A percentile compares a stretch with the other conserved stretches of the same genome.
Evolutionary conservation across 1,284 basidiomycete genomes (phyloP).

Genomic region (Athelia sp.): DNA sequence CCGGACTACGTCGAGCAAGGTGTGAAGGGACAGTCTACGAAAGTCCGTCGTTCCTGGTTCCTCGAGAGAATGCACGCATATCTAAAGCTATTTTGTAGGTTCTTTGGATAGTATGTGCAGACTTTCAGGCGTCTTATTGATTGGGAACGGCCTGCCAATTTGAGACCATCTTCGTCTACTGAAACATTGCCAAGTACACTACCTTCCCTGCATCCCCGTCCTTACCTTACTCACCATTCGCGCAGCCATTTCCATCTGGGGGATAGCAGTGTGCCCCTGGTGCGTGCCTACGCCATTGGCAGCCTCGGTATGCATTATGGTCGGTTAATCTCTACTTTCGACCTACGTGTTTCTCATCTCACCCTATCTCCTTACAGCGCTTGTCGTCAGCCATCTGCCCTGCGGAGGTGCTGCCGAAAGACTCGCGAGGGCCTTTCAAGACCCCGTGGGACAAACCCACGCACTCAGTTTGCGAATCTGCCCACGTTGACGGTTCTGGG

Average conservation of each 20-base stretch:
- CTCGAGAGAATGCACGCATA: constrained; percentile 15
- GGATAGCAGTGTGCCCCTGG: constrained; percentile 76
- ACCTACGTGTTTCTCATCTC: constrained; percentile 21
- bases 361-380: constrained; percentile 39
- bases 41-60: constrained; percentile 35
- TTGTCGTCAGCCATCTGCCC: constrained; percentile 77
- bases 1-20: constrained; percentile 59
- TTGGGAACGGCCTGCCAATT: constrained; percentile 45
- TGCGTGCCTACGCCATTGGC: constrained; percentile 79
- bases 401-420: constrained; percentile 70
- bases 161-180: constrained; percentile 60
- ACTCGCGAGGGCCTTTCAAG: constrained; percentile 43
- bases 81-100: not conserved
- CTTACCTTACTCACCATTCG: constrained; percentile 4
- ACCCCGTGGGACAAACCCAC: constrained; percentile 73
- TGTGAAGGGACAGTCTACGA: constrained; percentile 67
- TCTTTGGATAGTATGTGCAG: constrained; percentile 55
- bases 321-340: constrained; percentile 30
- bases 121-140: constrained; percentile 56
- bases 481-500: constrained; percentile 65
- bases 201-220: constrained; percentile 42
- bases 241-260: constrained; percentile 72
- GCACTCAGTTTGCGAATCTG: constrained; percentile 72
- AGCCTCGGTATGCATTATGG: constrained; percentile 80
- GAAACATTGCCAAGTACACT: constrained; percentile 53